Percentiles rank a stretch among this genome's conserved stretches.
Evolutionary conservation across 2,329 filamentous ascomycete genomes (phyloP).

Genomic region (Ceratocystiopsis minuta): DNA sequence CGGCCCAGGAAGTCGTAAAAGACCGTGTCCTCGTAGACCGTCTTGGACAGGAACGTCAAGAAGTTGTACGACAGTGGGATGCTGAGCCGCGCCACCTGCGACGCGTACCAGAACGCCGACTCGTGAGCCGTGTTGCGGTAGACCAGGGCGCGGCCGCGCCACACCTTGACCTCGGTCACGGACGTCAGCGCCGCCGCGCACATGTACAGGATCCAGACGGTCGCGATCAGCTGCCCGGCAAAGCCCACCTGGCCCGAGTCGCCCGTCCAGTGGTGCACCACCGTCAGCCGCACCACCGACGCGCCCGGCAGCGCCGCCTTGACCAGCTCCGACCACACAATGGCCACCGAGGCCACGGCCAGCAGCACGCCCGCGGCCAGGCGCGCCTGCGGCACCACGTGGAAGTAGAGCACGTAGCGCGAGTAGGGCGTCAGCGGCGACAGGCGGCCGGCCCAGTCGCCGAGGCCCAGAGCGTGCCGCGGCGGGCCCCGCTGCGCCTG

Average conservation of each 20-base stretch:
- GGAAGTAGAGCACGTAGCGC: conserved; percentile 60
- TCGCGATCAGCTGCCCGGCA: conserved; percentile 66
- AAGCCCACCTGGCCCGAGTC: conserved; percentile 65
- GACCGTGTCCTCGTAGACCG: conserved; percentile 56
- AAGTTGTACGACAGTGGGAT: conserved; percentile 95
- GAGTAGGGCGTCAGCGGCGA: conserved; percentile 61
- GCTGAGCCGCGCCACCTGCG: conserved; percentile 80
- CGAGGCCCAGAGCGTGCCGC: conserved; percentile 22
- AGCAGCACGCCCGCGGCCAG: conserved; percentile 49
- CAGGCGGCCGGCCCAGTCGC: conserved; percentile 33
- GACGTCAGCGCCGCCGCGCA: conserved; percentile 73
- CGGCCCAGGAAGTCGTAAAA: conserved; percentile 79
- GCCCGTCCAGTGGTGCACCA: conserved; percentile 58
- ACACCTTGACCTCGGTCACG: conserved; percentile 88
- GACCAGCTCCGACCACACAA: conserved; percentile 88
- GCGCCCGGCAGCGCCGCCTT: conserved; percentile 63
- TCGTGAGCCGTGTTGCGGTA: conserved; percentile 82
- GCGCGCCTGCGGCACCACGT: conserved; percentile 51
- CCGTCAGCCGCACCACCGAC: conserved; percentile 48
- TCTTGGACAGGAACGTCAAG: conserved; percentile 63
- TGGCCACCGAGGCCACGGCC: conserved; percentile 56
- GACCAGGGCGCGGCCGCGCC: conserved; percentile 84
- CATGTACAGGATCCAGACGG: conserved; percentile 92
- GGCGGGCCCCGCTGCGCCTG: background rate
- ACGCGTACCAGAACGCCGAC: conserved; percentile 87